Evolutionary conservation across 345 rosid genomes (phyloP), one percentile per base, ranked within the genome.

Genomic region (Diplotaxis tenuifolia): DNA sequence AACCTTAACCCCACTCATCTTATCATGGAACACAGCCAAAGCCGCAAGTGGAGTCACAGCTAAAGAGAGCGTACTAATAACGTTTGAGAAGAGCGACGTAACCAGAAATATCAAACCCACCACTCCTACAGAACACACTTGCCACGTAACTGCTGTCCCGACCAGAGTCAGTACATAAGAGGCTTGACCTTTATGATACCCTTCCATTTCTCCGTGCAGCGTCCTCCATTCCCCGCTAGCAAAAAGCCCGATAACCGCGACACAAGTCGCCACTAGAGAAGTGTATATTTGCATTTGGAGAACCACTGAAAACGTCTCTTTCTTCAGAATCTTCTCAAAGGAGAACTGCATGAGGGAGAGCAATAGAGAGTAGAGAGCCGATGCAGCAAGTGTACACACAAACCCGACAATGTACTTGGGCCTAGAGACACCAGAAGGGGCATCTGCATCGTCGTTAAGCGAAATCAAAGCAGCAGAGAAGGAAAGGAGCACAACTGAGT

Each of bases 271-370:
- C 0, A 78, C 85, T 4, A 81, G 45, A n/a, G 86, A 86, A 3
- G 83, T 81, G 72, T 83, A 83, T 4, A 83, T 79, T 29, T 86
- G 86, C 88, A 82, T 84, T 23, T 86, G 78, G 4, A 81, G 77
- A 6, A 84, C 90, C 29, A 78, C 85, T 0, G 77, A 77, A 15
- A 71, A 78, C 15, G 80, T 77, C 64, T 78, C 81, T 9, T 16
- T 67, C 16, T 72, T 78, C 52, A 78, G 18, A 59, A 93, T 75
- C 83, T 88, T 93, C 76, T 88, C 84, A 61, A 94, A 94, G 18
- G 89, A 65, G 47, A 87, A 81, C 74, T 94, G 97, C 91, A 88
- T 87, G 11, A 89, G 86, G 4, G 96, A 94, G 19, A 91, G 95
- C 72, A 88, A 21, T 8, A 94, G 95, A 47, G 97, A 85, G 82